A percentile compares a stretch with the other conserved stretches of the same genome.
phyloP scores from a whole-genome alignment of 192 early-diverging fungal genomes.

The Linnemannia hyalina region DNA sequence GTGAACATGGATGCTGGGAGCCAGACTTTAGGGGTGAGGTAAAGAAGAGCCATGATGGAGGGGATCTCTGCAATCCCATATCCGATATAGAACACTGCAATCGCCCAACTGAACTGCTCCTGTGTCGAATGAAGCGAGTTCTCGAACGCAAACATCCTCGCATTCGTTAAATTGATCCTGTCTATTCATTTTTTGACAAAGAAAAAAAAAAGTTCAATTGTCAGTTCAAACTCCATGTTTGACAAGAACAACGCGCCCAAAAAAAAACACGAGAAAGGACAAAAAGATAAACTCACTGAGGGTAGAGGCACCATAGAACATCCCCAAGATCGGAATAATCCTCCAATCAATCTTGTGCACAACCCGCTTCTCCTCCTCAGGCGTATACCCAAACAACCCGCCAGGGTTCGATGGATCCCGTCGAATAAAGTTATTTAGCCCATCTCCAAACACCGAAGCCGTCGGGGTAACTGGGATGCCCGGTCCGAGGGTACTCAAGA shows the following conservation, averaged over 20 bases:
- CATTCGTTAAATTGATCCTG: conserved; percentile 41
- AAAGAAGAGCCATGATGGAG: conserved; percentile 27
- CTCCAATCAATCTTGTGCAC: conserved; percentile 59
- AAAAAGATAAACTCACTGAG: conserved; percentile 17
- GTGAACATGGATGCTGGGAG: conserved; percentile 41
- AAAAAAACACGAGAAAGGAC: not conserved
- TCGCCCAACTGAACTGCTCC: conserved; percentile 39
- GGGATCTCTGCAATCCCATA: conserved; percentile 41
- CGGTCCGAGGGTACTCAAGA: conserved; percentile 39
- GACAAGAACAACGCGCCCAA: no score
- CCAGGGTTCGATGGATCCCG: conserved; percentile 21
- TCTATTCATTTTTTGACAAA: not conserved
- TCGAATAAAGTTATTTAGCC: conserved; percentile 22
- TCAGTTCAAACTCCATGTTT: not conserved
- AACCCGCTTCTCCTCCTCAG: conserved; percentile 47
- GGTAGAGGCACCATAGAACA: conserved; percentile 47
- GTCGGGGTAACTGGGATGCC: conserved; percentile 41
- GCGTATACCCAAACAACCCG: conserved; percentile 34
- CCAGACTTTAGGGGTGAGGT: conserved; percentile 44
- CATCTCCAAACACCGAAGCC: conserved; percentile 38
- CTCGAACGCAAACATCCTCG: conserved; percentile 40
- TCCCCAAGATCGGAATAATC: conserved; percentile 49
- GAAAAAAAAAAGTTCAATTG: not conserved
- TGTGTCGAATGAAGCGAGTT: conserved; percentile 21
- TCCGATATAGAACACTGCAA: conserved; percentile 35